Evolutionary conservation across 2,329 filamentous ascomycete species (phyloP).

Genomic region (Monilinia polystroma): DNA sequence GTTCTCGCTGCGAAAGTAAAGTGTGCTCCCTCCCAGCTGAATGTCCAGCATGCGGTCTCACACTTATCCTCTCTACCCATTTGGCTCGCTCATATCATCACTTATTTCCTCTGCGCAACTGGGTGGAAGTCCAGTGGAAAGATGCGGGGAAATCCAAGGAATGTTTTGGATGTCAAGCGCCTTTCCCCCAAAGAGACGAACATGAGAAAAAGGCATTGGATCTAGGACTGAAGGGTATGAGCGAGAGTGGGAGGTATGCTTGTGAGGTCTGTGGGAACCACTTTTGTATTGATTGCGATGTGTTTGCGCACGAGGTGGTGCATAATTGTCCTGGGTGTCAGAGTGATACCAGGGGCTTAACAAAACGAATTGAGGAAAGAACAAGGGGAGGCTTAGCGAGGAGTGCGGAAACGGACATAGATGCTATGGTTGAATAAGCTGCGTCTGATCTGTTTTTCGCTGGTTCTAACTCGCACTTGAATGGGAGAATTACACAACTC

Average conservation of each 20-base stretch:
- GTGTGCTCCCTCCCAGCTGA: conserved; percentile 88
- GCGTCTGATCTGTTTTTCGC: not conserved
- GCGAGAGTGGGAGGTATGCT: conserved; percentile 83
- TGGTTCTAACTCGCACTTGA: not conserved
- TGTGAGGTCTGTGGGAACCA: conserved; percentile 85
- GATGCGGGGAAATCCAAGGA: conserved; percentile 55
- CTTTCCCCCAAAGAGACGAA: conserved; percentile 29
- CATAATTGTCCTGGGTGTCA: conserved; percentile 92
- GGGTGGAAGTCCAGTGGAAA: conserved; percentile 84
- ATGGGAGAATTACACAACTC: not conserved
- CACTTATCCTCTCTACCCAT: conserved; percentile 91
- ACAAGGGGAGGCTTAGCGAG: not conserved
- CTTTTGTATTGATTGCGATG: conserved; percentile 97
- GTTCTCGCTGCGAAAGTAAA: conserved; percentile 83
- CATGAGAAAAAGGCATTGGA: conserved; percentile 37
- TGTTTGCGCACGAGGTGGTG: conserved; percentile 89
- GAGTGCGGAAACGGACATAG: not conserved
- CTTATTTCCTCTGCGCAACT: conserved; percentile 85
- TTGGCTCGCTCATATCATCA: conserved; percentile 92
- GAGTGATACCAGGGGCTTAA: conserved; percentile 30
- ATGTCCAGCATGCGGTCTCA: conserved; percentile 87
- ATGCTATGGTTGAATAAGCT: conserved; percentile 21
- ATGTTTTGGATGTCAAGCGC: conserved; percentile 75
- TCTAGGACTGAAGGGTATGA: conserved; percentile 59
- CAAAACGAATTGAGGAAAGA: not conserved